Evolutionary conservation across 345 rosid genomes (phyloP), one percentile per base, ranked within the genome.

Genomic region (Populus nigra): DNA sequence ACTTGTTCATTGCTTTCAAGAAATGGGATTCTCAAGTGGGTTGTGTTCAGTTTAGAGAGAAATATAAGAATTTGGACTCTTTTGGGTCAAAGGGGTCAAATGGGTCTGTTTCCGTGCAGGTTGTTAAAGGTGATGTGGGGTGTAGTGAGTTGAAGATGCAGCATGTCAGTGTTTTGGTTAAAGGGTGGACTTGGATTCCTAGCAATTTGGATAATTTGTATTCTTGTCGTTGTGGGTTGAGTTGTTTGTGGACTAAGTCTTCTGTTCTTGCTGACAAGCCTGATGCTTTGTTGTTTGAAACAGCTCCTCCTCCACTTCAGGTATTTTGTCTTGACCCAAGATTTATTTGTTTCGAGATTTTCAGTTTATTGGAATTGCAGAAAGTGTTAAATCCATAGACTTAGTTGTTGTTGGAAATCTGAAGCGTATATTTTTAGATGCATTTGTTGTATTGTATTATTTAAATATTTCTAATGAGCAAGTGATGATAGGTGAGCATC

Each of bases 101-200:
- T 69, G 76, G 76, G 77, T 87, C 94, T 43, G 84, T 81, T 68
- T 89, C 96, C 69, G 61, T 92, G 79, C 97, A 93, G 82, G 85
- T 74, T 36, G 69, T 29, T 53, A 83, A 81, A 29, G 86, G 79
- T 0, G 88, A 84, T 66, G 84, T 77, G 74, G 81, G 77, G 65
- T 93, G 96, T 69, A 71, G 74, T 72, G 86, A 80, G 73, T 81
- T 89, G 83, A 90, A 87, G 77, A 85, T 90, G 91, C 84, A 78
- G 0, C 90, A 92, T 55, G 99, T 89, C 62, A 89, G 84, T 49
- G 88, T 93, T 73, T 84, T 92, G 90, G 96, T 95, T 35, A 92
- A 93, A 81, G 92, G 97, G 53, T 95, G 99, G 99, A 95, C 97
- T 81, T 95, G 99, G 98, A 83, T 95, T 86, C 99, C 98, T 7